Base-by-base conservation (phyloP, 2,329 filamentous ascomycete genomes). In the Aspergillus sergii region DNA sequence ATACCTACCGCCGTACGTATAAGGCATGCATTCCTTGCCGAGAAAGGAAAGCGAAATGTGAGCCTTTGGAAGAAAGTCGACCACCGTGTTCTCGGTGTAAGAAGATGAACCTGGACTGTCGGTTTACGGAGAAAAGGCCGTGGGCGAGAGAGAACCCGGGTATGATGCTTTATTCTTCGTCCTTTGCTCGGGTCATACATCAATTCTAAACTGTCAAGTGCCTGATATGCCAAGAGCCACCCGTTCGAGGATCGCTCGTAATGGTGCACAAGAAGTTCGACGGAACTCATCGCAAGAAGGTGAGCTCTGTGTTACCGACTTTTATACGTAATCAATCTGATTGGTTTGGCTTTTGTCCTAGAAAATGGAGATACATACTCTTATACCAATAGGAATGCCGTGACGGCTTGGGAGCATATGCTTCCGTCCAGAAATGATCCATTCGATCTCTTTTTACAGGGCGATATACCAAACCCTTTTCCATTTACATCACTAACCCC, bases 11-110 rank as follows among this genome's bases (percentile, higher is more conserved):
- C 66, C 78, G 80, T 54, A 77, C 80, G 28, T 83, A 82, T 73
- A 82, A 83, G 68, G 81, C 81, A 21, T 83, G 81, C 68, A 78
- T 80, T 59, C 78, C 80, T 53, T 83, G 80, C 66, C 76, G 80
- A 19, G 75, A 78, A 61, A 71, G 79, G 30, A 83, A 82, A 67
- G 78, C 79, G 41, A 82, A 80, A 69, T 83, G 81, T 62, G 78
- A 81, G 43, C 68, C 78, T 10, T 73, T 69, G 10, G 74, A 74
- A 10, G 62, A 75, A 59, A 69, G 68, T 54, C 72, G 76, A 19
- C 2, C 11, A 60, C 69, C 78, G 36, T 81, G 80, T 64, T 72
- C 77, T 63, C 70, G 80, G 69, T 82, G 80, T 69, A 71, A 71
- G 66, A 74, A 79, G 53, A 76, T 81, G 68, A 75, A 78, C 69